Percentiles rank a stretch among this genome's conserved stretches.
Evolutionary conservation across 164 flowering plant genomes (phyloP).

Genomic region (Sextonia rubra): DNA sequence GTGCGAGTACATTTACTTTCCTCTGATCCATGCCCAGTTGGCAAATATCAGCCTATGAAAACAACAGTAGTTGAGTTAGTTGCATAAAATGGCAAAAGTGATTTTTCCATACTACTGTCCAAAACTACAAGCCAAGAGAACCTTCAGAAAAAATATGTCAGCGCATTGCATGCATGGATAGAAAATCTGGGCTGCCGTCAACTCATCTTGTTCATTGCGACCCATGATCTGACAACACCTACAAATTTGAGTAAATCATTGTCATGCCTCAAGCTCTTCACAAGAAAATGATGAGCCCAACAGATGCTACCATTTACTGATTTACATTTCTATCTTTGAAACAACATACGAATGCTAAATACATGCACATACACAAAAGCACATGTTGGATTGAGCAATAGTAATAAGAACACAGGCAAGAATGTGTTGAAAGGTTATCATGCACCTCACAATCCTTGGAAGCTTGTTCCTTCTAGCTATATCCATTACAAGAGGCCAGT

Average conservation of each 20-base stretch:
- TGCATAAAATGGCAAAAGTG: not conserved
- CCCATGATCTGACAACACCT: slow-evolving; percentile 94
- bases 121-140: not conserved
- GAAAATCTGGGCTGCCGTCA: slow-evolving; percentile 82
- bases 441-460: slow-evolving; percentile 51
- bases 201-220: slow-evolving; percentile 78
- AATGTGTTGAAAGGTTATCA: not conserved
- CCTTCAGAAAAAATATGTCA: slow-evolving; percentile 83
- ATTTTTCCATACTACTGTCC: not conserved
- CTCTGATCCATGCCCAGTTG: slow-evolving; percentile 98
- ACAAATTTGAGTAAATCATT: slow-evolving; percentile 1
- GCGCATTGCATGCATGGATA: slow-evolving; percentile 99
- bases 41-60: slow-evolving; percentile 86
- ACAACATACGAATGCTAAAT: not conserved
- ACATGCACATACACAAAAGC: not conserved
- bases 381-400: not conserved
- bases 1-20: slow-evolving; percentile 93
- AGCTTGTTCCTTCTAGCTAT: slow-evolving; percentile 85
- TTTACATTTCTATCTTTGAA: not conserved
- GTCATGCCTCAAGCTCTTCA: not conserved
- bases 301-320: not conserved
- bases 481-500: slow-evolving; percentile 97
- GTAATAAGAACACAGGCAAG: not conserved
- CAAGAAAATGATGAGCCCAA: not conserved
- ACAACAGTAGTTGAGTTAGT: not conserved